Evolutionary conservation across 768 basidiomycete genomes (phyloP).

Genomic region (Tulasnella calospora): DNA sequence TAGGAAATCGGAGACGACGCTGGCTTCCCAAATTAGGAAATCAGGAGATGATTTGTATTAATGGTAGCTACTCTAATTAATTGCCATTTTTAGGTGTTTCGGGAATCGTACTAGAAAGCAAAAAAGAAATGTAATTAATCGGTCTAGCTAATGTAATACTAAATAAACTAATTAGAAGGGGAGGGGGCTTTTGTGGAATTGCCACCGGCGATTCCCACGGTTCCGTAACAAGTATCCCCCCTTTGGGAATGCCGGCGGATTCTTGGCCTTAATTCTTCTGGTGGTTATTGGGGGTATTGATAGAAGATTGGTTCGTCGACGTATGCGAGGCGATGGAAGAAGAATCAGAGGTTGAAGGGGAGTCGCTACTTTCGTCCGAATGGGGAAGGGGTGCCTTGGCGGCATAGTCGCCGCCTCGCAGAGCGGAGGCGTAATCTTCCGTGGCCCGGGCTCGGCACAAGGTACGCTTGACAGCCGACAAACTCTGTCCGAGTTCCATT

Average conservation of each 20-base stretch:
- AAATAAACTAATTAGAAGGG: too few relatives aligned
- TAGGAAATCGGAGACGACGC: too few relatives aligned
- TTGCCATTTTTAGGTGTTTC: too few relatives aligned
- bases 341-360: neutral
- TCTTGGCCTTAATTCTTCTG: neutral
- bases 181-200: too few relatives aligned
- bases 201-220: neutral
- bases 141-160: too few relatives aligned
- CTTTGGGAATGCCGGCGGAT: neutral
- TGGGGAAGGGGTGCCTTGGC: neutral
- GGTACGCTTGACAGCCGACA: neutral
- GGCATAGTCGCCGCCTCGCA: neutral
- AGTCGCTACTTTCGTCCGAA: neutral
- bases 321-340: neutral
- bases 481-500: neutral
- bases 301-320: neutral
- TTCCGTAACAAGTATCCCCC: neutral
- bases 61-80: too few relatives aligned
- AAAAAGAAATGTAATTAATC: too few relatives aligned
- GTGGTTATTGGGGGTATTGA: neutral
- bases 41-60: too few relatives aligned
- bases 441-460: neutral
- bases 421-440: neutral
- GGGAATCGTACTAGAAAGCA: too few relatives aligned
- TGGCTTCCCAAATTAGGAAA: too few relatives aligned